Evolutionary conservation across 371 early-diverging fungal genomes (phyloP).

Genomic region (Vairimorpha necatrix): DNA sequence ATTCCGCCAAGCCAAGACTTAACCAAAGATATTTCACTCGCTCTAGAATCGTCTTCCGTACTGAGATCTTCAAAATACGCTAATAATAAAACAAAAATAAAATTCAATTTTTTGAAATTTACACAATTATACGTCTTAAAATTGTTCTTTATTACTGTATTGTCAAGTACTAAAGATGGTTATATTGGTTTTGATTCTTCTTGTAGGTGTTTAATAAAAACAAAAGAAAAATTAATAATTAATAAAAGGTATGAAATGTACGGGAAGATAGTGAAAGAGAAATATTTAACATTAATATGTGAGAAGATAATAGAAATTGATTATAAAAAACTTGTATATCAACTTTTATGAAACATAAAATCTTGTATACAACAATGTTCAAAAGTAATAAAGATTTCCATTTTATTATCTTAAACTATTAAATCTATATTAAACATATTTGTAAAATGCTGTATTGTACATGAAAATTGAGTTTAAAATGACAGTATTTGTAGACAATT

Average conservation of each 20-base stretch:
- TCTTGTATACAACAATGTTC: too few relatives aligned
- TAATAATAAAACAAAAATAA: not conserved
- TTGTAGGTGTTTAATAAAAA: slow-evolving; percentile 5
- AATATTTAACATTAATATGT: not conserved
- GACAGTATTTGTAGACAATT: too few relatives aligned
- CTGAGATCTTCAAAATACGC: not conserved
- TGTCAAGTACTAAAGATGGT: not conserved
- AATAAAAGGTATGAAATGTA: not conserved
- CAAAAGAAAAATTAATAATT: not conserved
- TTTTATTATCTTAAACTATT: too few relatives aligned
- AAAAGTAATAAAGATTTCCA: too few relatives aligned
- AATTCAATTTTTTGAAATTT: slow-evolving; percentile 4
- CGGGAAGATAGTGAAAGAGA: not conserved
- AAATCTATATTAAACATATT: too few relatives aligned
- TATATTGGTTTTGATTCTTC: slow-evolving; percentile 3
- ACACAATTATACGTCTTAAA: not conserved
- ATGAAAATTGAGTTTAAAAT: too few relatives aligned
- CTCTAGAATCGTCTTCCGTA: not conserved
- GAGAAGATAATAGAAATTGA: not conserved
- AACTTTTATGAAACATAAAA: not conserved
- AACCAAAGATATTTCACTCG: not conserved
- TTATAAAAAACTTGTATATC: slow-evolving; percentile 16
- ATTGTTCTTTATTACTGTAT: slow-evolving; percentile 1
- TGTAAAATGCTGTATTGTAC: too few relatives aligned
- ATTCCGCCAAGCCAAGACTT: not conserved